Conservation (phyloP, 2,329 filamentous ascomycete species). For the Cercospora sp. region DNA sequence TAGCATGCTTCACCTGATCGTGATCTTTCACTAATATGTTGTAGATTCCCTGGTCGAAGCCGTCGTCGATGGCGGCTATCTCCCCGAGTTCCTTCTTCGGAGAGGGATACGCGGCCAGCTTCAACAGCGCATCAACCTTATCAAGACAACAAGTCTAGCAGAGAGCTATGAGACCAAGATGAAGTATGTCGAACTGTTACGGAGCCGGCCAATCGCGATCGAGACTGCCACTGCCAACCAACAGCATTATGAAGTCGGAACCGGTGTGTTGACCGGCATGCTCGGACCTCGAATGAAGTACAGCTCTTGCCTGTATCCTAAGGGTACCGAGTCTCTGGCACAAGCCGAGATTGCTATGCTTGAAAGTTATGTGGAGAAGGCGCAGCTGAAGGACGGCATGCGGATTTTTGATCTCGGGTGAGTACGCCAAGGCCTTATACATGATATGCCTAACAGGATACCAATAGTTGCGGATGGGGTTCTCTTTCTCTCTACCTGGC, state of each 20-base stretch:
- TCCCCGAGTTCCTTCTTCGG: slow-evolving; percentile 63
- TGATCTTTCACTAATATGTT: slow-evolving; percentile 7
- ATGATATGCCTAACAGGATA: neutral
- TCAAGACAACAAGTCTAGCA: slow-evolving; percentile 55
- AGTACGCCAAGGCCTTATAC: slow-evolving; percentile 16
- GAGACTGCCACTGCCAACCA: slow-evolving; percentile 65
- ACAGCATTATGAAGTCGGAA: slow-evolving; percentile 73
- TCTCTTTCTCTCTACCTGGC: slow-evolving; percentile 66
- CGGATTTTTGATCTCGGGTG: slow-evolving; percentile 63
- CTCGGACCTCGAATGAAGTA: slow-evolving; percentile 73
- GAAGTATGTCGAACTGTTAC: slow-evolving; percentile 61
- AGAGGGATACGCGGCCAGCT: slow-evolving; percentile 67
- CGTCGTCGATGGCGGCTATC: slow-evolving; percentile 65
- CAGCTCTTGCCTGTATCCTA: slow-evolving; percentile 65
- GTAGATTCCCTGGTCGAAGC: slow-evolving; percentile 49
- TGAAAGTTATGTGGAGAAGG: slow-evolving; percentile 61
- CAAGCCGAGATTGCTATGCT: slow-evolving; percentile 69
- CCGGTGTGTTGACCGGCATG: slow-evolving; percentile 60
- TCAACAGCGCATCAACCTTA: slow-evolving; percentile 58
- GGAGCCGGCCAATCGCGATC: slow-evolving; percentile 65
- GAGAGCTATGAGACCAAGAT: slow-evolving; percentile 61
- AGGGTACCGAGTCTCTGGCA: slow-evolving; percentile 61
- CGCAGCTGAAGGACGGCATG: slow-evolving; percentile 61
- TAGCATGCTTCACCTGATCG: neutral
- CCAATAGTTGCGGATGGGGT: slow-evolving; percentile 65